These are phyloP conservation scores for Lepidium africanum DNA, from an alignment of 345 rosid genomes.

Conservation along the genomic window DNA sequence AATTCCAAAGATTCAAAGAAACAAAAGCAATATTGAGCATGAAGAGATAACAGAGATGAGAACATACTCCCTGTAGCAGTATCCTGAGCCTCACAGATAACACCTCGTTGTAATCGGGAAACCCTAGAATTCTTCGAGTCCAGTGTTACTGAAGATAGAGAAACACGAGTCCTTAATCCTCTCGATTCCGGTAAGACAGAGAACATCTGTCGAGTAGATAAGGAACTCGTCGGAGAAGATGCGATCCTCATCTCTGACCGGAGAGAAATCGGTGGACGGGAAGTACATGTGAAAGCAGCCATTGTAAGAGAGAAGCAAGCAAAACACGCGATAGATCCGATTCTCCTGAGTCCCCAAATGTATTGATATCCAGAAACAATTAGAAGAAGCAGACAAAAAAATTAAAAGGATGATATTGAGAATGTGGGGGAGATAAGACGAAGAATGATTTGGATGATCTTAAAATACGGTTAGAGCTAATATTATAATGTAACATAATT, in stretches of 20 bases:
- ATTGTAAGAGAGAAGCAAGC: slow-evolving; percentile 21
- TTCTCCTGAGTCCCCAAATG: neutral
- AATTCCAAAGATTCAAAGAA: neutral
- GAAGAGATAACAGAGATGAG: neutral
- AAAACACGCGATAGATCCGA: neutral
- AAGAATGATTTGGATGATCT: neutral
- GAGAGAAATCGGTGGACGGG: slow-evolving; percentile 26
- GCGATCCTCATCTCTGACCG: slow-evolving; percentile 19
- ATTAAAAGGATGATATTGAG: neutral
- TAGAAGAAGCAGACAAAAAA: neutral
- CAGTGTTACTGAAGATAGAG: slow-evolving; percentile 22
- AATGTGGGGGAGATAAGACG: neutral
- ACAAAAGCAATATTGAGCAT: neutral
- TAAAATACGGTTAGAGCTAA: neutral
- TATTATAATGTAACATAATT: neutral
- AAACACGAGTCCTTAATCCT: slow-evolving; percentile 40
- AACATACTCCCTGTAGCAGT: slow-evolving; percentile 41
- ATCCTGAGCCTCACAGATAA: slow-evolving; percentile 54
- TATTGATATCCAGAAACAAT: slow-evolving; percentile 9
- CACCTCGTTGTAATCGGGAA: slow-evolving; percentile 23
- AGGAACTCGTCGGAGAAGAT: slow-evolving; percentile 10
- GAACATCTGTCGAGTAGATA: slow-evolving; percentile 6
- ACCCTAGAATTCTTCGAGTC: slow-evolving; percentile 27
- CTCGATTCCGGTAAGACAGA: slow-evolving; percentile 33
- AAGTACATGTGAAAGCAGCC: slow-evolving; percentile 32